These are phyloP conservation scores for Plasmodium inui DNA, from an alignment of 169 alveolate species.

Conservation along the genomic window DNA sequence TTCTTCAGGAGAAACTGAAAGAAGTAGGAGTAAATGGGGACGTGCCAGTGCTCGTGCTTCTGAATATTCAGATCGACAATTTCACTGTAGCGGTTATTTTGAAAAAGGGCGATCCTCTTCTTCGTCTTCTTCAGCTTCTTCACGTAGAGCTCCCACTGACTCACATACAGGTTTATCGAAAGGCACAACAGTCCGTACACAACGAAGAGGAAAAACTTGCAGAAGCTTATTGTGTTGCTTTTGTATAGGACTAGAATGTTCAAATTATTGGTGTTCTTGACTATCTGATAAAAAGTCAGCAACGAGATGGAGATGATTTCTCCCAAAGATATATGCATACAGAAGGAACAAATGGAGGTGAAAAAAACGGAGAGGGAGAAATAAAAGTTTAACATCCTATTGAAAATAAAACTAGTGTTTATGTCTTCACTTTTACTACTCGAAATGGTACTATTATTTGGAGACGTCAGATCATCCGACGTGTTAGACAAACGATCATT, in stretches of 20 bases:
- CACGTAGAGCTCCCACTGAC: constrained; percentile 28
- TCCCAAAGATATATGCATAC: constrained; percentile 51
- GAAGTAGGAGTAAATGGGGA: constrained; percentile 42
- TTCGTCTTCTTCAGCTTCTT: constrained; percentile 12
- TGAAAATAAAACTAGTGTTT: constrained; percentile 33
- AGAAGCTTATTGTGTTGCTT: constrained; percentile 17
- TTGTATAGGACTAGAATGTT: constrained; percentile 10
- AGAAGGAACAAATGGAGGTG: constrained; percentile 7
- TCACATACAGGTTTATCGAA: constrained; percentile 50
- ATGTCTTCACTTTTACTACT: constrained; percentile 72
- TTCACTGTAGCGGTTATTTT: constrained; percentile 51
- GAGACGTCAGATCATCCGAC: constrained; percentile 57
- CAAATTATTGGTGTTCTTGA: constrained; percentile 47
- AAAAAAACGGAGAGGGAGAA: constrained; percentile 53
- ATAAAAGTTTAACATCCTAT: constrained; percentile 21
- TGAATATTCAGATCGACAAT: constrained; percentile 56
- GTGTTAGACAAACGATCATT: constrained; percentile 55
- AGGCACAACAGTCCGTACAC: constrained; percentile 25
- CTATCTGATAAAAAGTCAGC: constrained; percentile 60
- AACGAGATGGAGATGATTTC: constrained; percentile 43
- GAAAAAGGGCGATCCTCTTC: constrained; percentile 30
- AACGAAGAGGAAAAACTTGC: constrained; percentile 23
- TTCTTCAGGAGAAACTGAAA: background rate
- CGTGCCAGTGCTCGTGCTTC: constrained; percentile 8
- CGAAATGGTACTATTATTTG: constrained; percentile 19